These are phyloP conservation scores for Globisporangium okanoganense DNA, from an alignment of 352 stramenopile genomes.

Conservation along the genomic window DNA sequence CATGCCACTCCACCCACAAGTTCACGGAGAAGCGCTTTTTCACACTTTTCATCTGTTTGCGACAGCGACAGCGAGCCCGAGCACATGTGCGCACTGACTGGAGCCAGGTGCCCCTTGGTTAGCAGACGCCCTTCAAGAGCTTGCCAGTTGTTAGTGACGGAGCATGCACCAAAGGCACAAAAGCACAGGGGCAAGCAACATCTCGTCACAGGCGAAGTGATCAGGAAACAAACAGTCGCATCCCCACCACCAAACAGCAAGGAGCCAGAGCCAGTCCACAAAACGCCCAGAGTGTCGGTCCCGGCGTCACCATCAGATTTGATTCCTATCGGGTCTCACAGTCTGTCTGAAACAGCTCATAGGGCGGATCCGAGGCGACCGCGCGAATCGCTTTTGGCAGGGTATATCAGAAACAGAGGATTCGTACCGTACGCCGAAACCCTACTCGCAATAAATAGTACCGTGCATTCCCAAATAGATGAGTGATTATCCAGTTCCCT, in stretches of 20 bases:
- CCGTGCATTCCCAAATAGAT: not conserved
- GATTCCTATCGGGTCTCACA: not conserved
- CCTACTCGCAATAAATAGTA: not conserved
- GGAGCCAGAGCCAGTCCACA: conserved; percentile 2
- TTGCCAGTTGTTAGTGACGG: no score
- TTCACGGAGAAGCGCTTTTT: not conserved
- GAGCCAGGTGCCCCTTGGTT: no score
- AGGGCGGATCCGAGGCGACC: not conserved
- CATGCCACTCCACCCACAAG: not conserved
- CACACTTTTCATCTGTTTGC: not conserved
- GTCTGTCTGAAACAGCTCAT: not conserved
- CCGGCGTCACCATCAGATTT: conserved; percentile 3
- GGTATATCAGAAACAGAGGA: not conserved
- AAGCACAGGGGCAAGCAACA: no score
- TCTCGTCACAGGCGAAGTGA: not conserved
- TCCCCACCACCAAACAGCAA: not conserved
- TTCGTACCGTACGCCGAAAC: not conserved
- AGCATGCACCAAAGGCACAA: no score
- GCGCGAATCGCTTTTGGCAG: not conserved
- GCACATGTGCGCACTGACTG: no score
- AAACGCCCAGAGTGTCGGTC: conserved; percentile 7
- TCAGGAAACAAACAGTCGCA: not conserved
- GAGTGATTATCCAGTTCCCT: not conserved
- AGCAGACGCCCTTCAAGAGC: no score
- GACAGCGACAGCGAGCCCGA: not conserved